These are phyloP conservation scores for Podila horticola DNA, from an alignment of 192 early-diverging fungal genomes.

Conservation along the genomic window DNA sequence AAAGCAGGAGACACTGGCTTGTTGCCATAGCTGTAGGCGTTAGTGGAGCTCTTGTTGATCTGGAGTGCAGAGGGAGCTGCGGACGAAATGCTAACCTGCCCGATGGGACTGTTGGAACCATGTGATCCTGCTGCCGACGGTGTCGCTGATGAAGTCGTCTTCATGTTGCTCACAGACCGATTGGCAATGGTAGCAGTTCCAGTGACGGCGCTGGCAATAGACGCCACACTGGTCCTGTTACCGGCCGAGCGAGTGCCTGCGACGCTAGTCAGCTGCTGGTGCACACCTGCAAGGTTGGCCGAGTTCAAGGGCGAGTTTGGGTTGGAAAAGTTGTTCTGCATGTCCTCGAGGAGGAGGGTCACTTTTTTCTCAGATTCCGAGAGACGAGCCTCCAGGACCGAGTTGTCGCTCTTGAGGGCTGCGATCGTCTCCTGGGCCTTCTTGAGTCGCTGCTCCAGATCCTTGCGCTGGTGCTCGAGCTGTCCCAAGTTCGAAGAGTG, in stretches of 20 bases:
- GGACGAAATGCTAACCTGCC: neutral
- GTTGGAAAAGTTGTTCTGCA: constrained; percentile 34
- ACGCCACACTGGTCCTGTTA: neutral
- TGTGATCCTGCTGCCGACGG: neutral
- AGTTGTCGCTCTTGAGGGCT: constrained; percentile 30
- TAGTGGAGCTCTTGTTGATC: neutral
- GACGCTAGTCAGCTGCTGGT: constrained; percentile 27
- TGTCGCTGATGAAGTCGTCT: neutral
- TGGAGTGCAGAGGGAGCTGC: neutral
- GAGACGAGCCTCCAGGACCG: constrained; percentile 25
- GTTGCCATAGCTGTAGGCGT: neutral
- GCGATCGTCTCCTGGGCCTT: constrained; percentile 25
- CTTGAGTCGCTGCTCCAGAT: constrained; percentile 31
- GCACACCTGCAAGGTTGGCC: constrained; percentile 23
- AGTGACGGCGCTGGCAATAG: neutral
- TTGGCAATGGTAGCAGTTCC: neutral
- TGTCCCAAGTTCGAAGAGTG: constrained; percentile 1
- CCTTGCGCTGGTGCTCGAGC: constrained; percentile 25
- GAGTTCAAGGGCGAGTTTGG: constrained; percentile 41
- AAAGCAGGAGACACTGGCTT: neutral
- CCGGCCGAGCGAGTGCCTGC: neutral
- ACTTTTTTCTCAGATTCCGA: constrained; percentile 45
- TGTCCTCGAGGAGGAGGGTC: constrained; percentile 28
- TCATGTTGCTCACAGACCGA: neutral
- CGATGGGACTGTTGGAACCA: neutral